phyloP scores from a whole-genome alignment of 768 basidiomycete genomes.

The Strobilomyces dryophilus region DNA sequence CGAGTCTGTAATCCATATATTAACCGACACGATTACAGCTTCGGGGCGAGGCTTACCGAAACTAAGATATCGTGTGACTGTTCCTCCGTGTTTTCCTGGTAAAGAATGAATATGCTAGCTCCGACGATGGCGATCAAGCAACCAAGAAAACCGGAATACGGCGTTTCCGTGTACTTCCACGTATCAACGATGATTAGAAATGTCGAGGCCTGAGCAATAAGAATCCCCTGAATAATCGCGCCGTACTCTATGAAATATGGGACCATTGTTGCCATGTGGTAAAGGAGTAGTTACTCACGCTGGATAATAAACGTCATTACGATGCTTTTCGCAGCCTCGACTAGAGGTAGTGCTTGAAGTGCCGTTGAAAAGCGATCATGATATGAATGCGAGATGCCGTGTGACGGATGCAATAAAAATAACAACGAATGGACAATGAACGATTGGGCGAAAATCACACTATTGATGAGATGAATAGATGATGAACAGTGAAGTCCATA shows the following conservation, averaged over 20 bases:
- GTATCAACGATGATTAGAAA: slow-evolving; percentile 8
- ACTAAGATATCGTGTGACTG: slow-evolving; percentile 6
- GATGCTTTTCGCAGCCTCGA: slow-evolving; percentile 19
- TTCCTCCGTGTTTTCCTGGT: background rate
- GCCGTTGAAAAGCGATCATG: slow-evolving; percentile 6
- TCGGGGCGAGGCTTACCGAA: slow-evolving; percentile 9
- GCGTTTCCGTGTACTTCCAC: slow-evolving; percentile 2
- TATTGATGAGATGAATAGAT: slow-evolving; percentile 20
- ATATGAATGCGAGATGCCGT: slow-evolving; percentile 2
- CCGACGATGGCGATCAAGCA: slow-evolving; percentile 17
- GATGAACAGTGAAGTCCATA: slow-evolving; percentile 18
- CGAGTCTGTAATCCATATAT: background rate
- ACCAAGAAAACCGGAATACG: slow-evolving; percentile 14
- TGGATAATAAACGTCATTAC: slow-evolving; percentile 19
- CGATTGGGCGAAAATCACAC: slow-evolving; percentile 23
- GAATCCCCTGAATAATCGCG: slow-evolving; percentile 23
- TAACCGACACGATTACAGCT: background rate
- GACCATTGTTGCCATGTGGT: background rate
- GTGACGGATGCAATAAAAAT: slow-evolving; percentile 8
- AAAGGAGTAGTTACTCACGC: slow-evolving; percentile 14
- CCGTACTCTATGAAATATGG: slow-evolving; percentile 27
- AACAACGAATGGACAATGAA: slow-evolving; percentile 13
- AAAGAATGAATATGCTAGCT: background rate
- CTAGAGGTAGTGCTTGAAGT: slow-evolving; percentile 9
- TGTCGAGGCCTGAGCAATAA: slow-evolving; percentile 6